Evolutionary conservation across 352 stramenopile genomes (phyloP), one percentile per base, ranked within the genome.

Genomic region (Phytophthora meadii): DNA sequence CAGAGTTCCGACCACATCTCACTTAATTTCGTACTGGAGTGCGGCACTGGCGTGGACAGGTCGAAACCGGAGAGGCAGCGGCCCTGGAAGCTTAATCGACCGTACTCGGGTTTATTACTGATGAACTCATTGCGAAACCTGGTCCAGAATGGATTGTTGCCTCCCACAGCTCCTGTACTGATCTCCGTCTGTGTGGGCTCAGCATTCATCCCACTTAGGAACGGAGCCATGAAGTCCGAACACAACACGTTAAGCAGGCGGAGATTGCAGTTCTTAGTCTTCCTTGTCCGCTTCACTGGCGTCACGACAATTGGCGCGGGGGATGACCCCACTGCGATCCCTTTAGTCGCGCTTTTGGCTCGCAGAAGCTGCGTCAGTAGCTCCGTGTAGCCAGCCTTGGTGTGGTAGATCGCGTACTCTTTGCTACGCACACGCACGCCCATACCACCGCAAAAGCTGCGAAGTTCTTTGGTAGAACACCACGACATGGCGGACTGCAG

Each of bases 251-350:
- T 70, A 27, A 65, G 54, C 22, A 70, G 54, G n/a, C 61, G 46
- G 12, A 70, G 41, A 19, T 65, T 70, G 61, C 61, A 70, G 30
- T 70, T 70, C 54, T 70, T 70, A 30, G 61, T 65, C 54, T 65
- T 70, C 19, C 61, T 44, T 11, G 61, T 65, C 5, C 61, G 46
- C 25, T 58, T 24, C 17, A 59, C 41, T 10, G 54, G 39, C 27
- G 40, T 40, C n/a, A 54, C 24, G 12, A 48, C 46, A 10, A 67
- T 32, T 8, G 50, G 11, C 14, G 49, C 12, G 1, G 34, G 17
- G 1, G 25, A 28, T 2, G 42, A n/a, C 12, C 52, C 51, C 19
- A 62, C 34, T 15, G 45, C 41, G 25, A 60, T 27, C 8, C 54
- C 54, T 27, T 66, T 54, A 28, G 9, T 58, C 14, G 49, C 49